Conservation (phyloP, 371 early-diverging fungal genomes). For the Dichotomocladium elegans region DNA sequence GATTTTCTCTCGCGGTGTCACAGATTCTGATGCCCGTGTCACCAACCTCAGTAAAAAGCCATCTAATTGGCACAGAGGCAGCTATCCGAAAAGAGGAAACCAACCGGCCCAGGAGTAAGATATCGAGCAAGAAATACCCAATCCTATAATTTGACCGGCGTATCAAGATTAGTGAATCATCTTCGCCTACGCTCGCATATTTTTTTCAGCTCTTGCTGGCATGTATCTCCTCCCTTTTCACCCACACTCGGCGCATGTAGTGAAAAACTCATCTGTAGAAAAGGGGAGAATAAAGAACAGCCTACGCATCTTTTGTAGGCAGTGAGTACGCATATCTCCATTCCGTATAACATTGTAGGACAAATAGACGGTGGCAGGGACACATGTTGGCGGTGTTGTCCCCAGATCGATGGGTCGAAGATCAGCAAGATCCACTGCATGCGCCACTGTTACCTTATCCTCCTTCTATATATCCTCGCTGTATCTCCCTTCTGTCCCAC, state of each 20-base stretch:
- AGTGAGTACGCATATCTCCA: slow-evolving; percentile 53
- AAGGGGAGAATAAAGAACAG: slow-evolving; percentile 56
- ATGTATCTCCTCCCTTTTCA: slow-evolving; percentile 44
- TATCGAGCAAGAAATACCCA: not conserved
- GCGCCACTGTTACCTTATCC: not conserved
- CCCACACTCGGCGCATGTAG: too few relatives aligned
- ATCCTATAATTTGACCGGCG: slow-evolving; percentile 11
- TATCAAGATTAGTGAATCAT: slow-evolving; percentile 17
- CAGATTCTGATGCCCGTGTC: too few relatives aligned
- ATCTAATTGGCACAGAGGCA: not conserved
- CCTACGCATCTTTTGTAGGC: slow-evolving; percentile 50
- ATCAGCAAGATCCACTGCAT: slow-evolving; percentile 16
- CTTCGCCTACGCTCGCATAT: slow-evolving; percentile 7
- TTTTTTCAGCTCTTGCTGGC: slow-evolving; percentile 25
- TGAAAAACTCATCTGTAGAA: slow-evolving; percentile 48
- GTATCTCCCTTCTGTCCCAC: too few relatives aligned
- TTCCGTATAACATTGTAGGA: slow-evolving; percentile 52
- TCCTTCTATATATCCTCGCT: too few relatives aligned
- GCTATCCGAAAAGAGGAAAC: not conserved
- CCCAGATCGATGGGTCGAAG: slow-evolving; percentile 49
- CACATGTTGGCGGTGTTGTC: slow-evolving; percentile 43
- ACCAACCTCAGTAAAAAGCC: too few relatives aligned
- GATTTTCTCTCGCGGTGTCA: too few relatives aligned
- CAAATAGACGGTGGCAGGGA: slow-evolving; percentile 51
- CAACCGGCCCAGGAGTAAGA: too few relatives aligned